Evolutionary conservation across 139 green algal genomes (phyloP).

Genomic region (Chlamydomonas sp.): DNA sequence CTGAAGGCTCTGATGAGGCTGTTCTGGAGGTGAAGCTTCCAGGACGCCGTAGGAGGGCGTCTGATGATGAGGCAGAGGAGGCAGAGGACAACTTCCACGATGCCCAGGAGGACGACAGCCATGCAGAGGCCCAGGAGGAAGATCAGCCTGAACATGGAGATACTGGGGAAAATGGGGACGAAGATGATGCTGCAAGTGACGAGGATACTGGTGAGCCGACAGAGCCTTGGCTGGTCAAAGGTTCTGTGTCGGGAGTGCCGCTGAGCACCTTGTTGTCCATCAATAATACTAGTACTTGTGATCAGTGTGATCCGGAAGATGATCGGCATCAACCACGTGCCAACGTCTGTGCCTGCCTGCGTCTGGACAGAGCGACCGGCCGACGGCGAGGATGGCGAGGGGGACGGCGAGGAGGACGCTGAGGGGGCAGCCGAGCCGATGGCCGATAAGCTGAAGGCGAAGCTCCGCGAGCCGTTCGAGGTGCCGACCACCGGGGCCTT

Average conservation of each 20-base stretch:
- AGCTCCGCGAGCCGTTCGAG: conserved; percentile 59
- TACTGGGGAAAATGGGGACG: neutral
- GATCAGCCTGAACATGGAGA: neutral
- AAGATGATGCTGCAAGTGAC: neutral
- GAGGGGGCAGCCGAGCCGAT: neutral
- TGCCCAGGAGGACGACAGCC: conserved; percentile 33
- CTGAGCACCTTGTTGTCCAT: neutral
- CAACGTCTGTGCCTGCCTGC: neutral
- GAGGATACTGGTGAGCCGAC: neutral
- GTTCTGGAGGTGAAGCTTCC: no score
- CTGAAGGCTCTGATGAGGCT: no score
- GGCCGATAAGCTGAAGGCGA: conserved; percentile 47
- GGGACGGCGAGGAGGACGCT: neutral
- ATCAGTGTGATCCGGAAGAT: neutral
- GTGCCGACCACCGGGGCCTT: conserved; percentile 59
- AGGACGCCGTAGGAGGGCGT: no score
- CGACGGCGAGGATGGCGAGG: neutral
- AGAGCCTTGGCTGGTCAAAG: neutral
- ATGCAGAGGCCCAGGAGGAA: neutral
- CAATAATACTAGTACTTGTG: neutral
- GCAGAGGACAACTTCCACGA: conserved; percentile 50
- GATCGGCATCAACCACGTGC: neutral
- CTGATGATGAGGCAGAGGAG: conserved; percentile 51
- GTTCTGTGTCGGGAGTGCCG: neutral
- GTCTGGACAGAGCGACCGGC: neutral